These are phyloP conservation scores for Pythium brassicae DNA, from an alignment of 352 stramenopile species.

Conservation along the genomic window DNA sequence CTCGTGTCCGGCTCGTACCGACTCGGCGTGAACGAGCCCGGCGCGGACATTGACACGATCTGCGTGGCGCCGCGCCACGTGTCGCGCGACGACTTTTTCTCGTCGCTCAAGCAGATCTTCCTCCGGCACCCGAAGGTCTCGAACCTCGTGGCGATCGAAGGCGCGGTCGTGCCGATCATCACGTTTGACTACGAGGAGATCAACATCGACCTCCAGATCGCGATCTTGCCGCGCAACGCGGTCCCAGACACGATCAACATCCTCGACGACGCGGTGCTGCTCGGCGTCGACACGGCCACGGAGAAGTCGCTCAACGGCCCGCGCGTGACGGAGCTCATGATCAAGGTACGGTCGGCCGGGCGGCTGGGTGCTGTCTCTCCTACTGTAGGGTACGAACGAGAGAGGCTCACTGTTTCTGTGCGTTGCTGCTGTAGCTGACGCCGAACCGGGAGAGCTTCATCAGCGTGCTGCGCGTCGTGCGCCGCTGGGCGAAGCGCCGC, in stretches of 20 bases:
- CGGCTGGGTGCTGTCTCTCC: too few relatives aligned
- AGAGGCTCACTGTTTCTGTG: too few relatives aligned
- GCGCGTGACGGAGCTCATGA: conserved; percentile 90
- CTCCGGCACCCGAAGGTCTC: conserved; percentile 91
- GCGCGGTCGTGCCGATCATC: conserved; percentile 95
- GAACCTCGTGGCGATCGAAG: conserved; percentile 81
- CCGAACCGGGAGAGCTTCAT: conserved; percentile 87
- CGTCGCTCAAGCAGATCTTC: conserved; percentile 90
- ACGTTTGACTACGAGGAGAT: conserved; percentile 99
- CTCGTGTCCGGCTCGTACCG: conserved; percentile 92
- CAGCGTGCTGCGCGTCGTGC: conserved; percentile 81
- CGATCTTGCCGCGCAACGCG: conserved; percentile 88
- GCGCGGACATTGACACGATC: conserved; percentile 97
- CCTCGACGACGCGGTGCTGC: conserved; percentile 86
- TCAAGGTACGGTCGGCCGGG: conserved; percentile 42
- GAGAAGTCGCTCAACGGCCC: conserved; percentile 90
- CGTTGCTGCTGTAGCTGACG: conserved; percentile 35
- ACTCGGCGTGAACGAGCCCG: conserved; percentile 95
- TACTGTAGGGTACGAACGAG: too few relatives aligned
- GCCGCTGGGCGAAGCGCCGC: conserved; percentile 86
- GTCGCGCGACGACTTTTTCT: conserved; percentile 96
- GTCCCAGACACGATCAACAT: conserved; percentile 91
- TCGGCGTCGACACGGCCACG: conserved; percentile 80
- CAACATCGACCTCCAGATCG: conserved; percentile 99
- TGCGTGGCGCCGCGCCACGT: conserved; percentile 95